A percentile compares a stretch with the other conserved stretches of the same genome.
Evolutionary conservation across 1,284 basidiomycete species (phyloP).

Genomic region (Pholiota adiposa): DNA sequence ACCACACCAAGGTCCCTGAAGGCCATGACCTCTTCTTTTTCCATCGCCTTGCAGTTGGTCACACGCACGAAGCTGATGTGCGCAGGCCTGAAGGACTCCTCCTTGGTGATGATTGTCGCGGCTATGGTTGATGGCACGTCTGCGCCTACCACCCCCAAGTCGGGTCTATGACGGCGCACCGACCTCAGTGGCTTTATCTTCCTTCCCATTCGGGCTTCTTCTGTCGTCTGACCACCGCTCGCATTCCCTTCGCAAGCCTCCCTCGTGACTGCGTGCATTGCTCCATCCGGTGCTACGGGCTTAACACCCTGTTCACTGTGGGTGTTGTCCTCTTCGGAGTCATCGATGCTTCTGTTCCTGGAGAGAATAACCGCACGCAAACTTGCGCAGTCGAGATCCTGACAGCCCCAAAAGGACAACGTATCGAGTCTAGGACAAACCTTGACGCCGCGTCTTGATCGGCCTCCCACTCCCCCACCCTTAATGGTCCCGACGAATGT

Average conservation of each 20-base stretch:
- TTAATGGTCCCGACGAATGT: slow-evolving; percentile 23
- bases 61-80: slow-evolving; percentile 45
- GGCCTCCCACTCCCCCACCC: slow-evolving; percentile 5
- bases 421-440: slow-evolving; percentile 53
- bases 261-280: slow-evolving; percentile 23
- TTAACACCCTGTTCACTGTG: slow-evolving; percentile 5
- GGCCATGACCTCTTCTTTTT: slow-evolving; percentile 37
- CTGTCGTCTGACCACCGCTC: slow-evolving; percentile 16
- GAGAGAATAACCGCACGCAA: slow-evolving; percentile 40
- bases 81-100: slow-evolving; percentile 37
- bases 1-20: slow-evolving; percentile 39
- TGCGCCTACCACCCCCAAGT: slow-evolving; percentile 4
- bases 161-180: slow-evolving; percentile 32
- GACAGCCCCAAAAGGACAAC: slow-evolving; percentile 52
- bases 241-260: slow-evolving; percentile 18
- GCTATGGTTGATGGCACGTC: slow-evolving; percentile 30
- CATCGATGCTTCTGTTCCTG: slow-evolving; percentile 36
- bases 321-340: slow-evolving; percentile 13
- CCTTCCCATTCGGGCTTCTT: slow-evolving; percentile 25
- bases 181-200: slow-evolving; percentile 37
- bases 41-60: slow-evolving; percentile 37
- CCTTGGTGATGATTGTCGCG: slow-evolving; percentile 25
- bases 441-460: slow-evolving; percentile 34
- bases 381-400: slow-evolving; percentile 41
- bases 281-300: slow-evolving; percentile 20